These are phyloP conservation scores for Rutstroemia sp. DNA, from an alignment of 2,329 filamentous ascomycete species.

Conservation along the genomic window DNA sequence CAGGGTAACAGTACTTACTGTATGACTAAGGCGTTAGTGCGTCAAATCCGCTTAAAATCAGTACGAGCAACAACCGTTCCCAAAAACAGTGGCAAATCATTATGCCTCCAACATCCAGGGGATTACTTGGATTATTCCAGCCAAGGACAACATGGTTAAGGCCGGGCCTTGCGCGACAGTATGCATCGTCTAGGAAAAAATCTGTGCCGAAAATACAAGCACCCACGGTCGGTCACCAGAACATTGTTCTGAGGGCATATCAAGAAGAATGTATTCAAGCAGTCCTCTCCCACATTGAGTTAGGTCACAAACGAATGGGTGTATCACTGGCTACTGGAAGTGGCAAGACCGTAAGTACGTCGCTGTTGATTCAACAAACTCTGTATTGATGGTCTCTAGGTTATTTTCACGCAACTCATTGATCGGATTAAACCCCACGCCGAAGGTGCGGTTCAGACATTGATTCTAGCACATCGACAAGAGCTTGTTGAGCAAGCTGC, in stretches of 20 bases:
- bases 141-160: neutral
- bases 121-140: conserved; percentile 8
- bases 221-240: conserved; percentile 10
- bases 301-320: conserved; percentile 72
- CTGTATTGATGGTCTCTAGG: conserved; percentile 37
- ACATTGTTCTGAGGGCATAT: conserved; percentile 66
- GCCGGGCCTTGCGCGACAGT: neutral
- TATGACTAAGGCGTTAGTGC: neutral
- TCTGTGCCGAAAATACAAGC: neutral
- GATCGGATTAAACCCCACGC: conserved; percentile 57
- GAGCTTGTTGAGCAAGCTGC: conserved; percentile 95
- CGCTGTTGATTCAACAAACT: neutral
- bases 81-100: neutral
- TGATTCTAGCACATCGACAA: conserved; percentile 86
- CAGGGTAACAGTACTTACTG: too few relatives aligned
- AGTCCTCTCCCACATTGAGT: conserved; percentile 59
- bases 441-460: conserved; percentile 60
- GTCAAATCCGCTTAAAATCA: neutral
- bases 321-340: conserved; percentile 82
- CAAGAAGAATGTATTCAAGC: conserved; percentile 88
- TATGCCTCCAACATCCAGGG: conserved; percentile 29
- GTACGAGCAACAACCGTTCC: neutral
- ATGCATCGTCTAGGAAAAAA: conserved; percentile 12
- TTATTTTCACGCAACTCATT: conserved; percentile 95
- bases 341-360: conserved; percentile 67